phyloP scores from a whole-genome alignment of 2,329 filamentous ascomycete species.

The Didymella segeticola region DNA sequence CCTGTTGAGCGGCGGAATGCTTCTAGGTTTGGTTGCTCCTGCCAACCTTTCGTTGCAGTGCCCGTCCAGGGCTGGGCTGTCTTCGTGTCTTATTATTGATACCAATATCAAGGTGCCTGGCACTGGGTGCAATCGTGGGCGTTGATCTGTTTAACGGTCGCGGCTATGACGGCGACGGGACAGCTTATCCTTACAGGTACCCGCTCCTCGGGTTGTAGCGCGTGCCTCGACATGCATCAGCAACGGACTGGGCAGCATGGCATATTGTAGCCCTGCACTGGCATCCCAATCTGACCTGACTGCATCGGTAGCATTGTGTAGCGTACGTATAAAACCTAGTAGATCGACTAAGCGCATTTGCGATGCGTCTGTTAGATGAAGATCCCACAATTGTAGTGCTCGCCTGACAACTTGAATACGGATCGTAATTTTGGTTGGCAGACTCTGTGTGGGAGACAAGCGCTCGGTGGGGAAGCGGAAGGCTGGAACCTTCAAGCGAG shows the following conservation, averaged over 20 bases:
- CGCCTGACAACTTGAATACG: constrained; percentile 5
- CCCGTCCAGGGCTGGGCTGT: neutral
- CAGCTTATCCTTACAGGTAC: constrained; percentile 24
- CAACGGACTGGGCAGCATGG: constrained; percentile 46
- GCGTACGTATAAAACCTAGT: constrained; percentile 4
- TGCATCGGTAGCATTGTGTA: constrained; percentile 9
- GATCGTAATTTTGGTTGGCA: constrained; percentile 12
- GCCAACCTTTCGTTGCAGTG: no score
- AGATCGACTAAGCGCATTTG: constrained; percentile 3
- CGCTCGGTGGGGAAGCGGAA: constrained; percentile 19
- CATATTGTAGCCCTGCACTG: constrained; percentile 33
- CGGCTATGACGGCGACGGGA: constrained; percentile 31
- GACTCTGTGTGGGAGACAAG: constrained; percentile 9
- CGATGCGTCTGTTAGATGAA: constrained; percentile 14
- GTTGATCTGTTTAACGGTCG: constrained; percentile 27
- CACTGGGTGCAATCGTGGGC: constrained; percentile 1
- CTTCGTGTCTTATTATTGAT: neutral
- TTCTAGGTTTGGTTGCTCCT: no score
- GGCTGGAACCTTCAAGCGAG: constrained; percentile 14
- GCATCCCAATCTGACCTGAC: constrained; percentile 17
- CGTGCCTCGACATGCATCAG: constrained; percentile 20
- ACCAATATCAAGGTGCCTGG: neutral
- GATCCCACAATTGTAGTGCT: constrained; percentile 13
- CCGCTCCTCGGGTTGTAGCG: constrained; percentile 29
- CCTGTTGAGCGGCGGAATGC: constrained; percentile 1